Evolutionary conservation across 345 rosid genomes (phyloP), one percentile per base, ranked within the genome.

Genomic region (Ceriops tagal): DNA sequence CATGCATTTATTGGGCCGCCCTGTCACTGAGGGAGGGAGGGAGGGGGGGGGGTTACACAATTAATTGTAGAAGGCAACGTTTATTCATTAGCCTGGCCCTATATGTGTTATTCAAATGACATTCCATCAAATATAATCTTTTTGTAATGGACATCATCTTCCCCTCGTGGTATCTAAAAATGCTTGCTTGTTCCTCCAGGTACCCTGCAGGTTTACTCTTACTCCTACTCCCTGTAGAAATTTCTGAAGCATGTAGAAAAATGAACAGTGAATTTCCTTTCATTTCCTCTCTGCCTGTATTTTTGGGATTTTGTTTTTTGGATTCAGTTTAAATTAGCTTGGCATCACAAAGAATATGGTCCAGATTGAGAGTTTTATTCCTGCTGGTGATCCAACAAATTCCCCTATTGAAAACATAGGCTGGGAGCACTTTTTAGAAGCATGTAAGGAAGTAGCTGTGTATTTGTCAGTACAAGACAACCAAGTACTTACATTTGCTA

Each of bases 11-110:
- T 31, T 31, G 80, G 75, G 10, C 78, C 80, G 64, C 69, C 78
- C 37, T 64, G 72, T 78, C 58, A n/a, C 78, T 67, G 16, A 63
- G 66, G 80, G 71, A 75, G 26, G 26, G 26, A 24, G 26, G 26
- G 26, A 0, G 26, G 26, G 26, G 26, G 26, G 26, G 26, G 26
- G 26, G 78, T 74, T 72, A 70, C 64, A 30, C 11, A 66, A 60
- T 74, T 75, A 60, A 74, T 64, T n/a, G 62, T 10, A 28, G 26
- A 30, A 69, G 57, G 28, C 13, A 5, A 69, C 53, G 18, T 67
- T 67, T 10, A 9, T 2, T 24, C 49, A 15, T 43, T 43, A 43
- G 19, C 4, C 19, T 43, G 49, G 49, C 5, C 49, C 18, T 43
- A 1, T 15, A 13, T 11, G 49, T 43, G 18, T 13, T 43, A 22